Conservation (phyloP, 208 protist genomes). For the Crithidia thermophila region DNA sequence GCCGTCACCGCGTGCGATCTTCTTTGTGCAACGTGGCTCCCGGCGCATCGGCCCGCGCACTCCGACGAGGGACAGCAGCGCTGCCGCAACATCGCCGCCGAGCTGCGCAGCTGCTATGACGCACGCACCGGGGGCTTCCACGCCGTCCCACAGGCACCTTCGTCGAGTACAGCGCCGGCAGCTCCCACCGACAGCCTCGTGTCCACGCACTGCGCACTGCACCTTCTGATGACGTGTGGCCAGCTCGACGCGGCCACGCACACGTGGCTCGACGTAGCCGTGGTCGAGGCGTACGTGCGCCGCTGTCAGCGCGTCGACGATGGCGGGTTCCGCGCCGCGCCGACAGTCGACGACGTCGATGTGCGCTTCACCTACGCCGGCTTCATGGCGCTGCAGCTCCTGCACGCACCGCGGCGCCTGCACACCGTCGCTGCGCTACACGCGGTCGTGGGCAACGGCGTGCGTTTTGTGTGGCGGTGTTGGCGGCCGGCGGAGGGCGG, state of each 20-base stretch:
- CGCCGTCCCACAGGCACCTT: neutral
- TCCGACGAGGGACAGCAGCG: neutral
- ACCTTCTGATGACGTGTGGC: neutral
- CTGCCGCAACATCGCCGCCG: neutral
- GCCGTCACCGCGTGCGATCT: neutral
- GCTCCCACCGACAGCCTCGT: neutral
- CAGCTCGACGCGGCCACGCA: neutral
- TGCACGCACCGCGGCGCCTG: neutral
- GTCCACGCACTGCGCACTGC: neutral
- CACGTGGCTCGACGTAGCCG: neutral
- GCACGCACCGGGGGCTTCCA: constrained; percentile 1
- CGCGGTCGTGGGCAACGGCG: neutral
- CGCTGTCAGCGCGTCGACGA: neutral
- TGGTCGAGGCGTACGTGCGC: neutral
- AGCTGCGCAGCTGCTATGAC: neutral
- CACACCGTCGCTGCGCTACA: neutral
- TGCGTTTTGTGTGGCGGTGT: constrained; percentile 3
- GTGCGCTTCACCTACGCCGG: constrained; percentile 6
- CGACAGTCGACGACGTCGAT: neutral
- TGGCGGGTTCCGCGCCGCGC: neutral
- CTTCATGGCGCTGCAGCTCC: neutral
- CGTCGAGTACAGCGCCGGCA: neutral
- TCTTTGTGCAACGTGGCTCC: constrained; percentile 6
- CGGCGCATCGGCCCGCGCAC: neutral
- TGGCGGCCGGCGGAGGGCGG: constrained; percentile 1